Conservation (phyloP, 352 stramenopile genomes). For the Globisporangium okanoganense region DNA sequence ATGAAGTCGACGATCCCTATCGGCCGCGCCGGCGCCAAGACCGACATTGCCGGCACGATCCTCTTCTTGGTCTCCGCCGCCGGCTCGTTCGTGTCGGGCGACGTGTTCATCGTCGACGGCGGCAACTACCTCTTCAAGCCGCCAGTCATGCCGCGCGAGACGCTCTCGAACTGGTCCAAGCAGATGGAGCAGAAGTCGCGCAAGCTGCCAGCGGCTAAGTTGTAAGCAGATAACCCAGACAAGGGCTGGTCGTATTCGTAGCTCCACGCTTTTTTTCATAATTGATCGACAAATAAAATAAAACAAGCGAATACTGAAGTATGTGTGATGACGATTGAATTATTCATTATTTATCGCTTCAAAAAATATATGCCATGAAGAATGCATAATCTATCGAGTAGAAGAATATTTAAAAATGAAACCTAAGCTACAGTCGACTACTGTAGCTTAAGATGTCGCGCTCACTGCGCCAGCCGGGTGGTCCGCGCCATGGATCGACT, state of each 20-base stretch:
- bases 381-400: background rate
- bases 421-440: background rate
- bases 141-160: constrained; percentile 63
- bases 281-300: background rate
- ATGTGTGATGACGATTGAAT: background rate
- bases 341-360: too few relatives aligned
- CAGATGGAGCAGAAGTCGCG: constrained; percentile 69
- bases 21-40: constrained; percentile 75
- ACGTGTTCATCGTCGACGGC: constrained; percentile 84
- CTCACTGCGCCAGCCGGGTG: background rate
- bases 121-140: constrained; percentile 78
- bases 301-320: too few relatives aligned
- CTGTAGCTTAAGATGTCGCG: background rate
- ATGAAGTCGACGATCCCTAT: constrained; percentile 59
- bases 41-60: constrained; percentile 75
- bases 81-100: constrained; percentile 75
- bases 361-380: too few relatives aligned
- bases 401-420: background rate
- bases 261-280: background rate
- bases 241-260: background rate
- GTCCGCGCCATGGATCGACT: background rate
- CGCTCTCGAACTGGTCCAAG: constrained; percentile 75
- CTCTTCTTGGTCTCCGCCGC: constrained; percentile 83
- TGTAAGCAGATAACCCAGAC: background rate
- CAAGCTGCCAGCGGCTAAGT: constrained; percentile 26